Percentiles rank a stretch among this genome's conserved stretches.
phyloP scores from a whole-genome alignment of 2,329 filamentous ascomycete species.

The Aspergillus tanneri region DNA sequence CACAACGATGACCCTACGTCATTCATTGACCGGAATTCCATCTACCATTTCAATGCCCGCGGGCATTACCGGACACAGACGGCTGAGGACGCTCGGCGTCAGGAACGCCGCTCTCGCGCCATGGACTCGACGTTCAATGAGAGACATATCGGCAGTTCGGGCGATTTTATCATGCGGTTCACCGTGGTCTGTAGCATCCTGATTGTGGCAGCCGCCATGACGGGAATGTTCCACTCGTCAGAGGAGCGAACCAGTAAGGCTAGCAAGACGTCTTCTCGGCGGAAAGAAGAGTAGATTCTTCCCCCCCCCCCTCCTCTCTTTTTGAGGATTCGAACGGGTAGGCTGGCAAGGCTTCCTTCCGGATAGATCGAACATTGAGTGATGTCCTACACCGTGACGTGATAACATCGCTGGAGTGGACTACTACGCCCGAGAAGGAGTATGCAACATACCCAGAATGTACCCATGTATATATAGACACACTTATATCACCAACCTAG shows the following conservation, averaged over 20 bases:
- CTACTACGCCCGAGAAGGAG: no score
- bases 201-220: conserved; percentile 29
- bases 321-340: no score
- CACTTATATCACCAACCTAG: no score
- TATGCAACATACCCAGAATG: no score
- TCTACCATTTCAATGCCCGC: conserved; percentile 75
- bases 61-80: conserved; percentile 73
- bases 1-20: conserved; percentile 35
- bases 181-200: conserved; percentile 42
- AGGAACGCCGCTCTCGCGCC: conserved; percentile 42
- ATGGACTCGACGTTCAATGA: conserved; percentile 35
- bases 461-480: no score
- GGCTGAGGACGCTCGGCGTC: conserved; percentile 56
- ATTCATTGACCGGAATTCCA: conserved; percentile 49
- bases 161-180: conserved; percentile 37
- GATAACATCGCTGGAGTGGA: no score
- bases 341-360: no score
- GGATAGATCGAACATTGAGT: no score
- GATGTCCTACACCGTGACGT: no score
- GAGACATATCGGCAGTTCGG: conserved; percentile 23
- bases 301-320: no score
- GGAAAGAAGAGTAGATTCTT: conserved; percentile 7
- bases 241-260: background rate
- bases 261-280: background rate
- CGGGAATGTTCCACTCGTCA: conserved; percentile 25